Conservation (phyloP, 2,329 filamentous ascomycete species). For the Colletotrichum eremochloae region DNA sequence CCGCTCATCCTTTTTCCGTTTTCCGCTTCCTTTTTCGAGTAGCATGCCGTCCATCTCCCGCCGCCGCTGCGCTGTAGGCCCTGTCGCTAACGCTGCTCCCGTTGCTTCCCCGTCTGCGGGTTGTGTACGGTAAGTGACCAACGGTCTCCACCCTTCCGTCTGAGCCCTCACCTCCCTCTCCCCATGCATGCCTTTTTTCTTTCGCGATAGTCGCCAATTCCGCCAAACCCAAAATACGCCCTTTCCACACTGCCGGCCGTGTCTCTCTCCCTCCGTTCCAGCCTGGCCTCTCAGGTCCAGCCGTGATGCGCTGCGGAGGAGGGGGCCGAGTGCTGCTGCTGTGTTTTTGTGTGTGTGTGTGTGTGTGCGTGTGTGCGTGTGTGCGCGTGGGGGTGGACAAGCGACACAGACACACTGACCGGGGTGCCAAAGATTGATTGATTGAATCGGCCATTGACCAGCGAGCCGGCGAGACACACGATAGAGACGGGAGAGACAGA, state of each 20-base stretch:
- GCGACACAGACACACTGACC: constrained; percentile 10
- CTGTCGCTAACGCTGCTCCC: constrained; percentile 12
- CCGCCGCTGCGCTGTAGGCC: background rate
- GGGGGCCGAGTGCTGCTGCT: background rate
- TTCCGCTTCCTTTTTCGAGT: constrained; percentile 26
- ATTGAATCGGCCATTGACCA: background rate
- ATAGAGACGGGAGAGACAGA: background rate
- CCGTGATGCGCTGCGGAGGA: background rate
- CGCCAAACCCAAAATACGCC: background rate
- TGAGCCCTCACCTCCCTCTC: background rate
- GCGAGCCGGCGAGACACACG: constrained; percentile 5
- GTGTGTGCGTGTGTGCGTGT: background rate
- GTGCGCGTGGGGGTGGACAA: constrained; percentile 18
- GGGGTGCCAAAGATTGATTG: constrained; percentile 2
- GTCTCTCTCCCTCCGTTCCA: constrained; percentile 3
- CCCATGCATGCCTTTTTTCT: background rate
- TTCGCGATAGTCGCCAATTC: background rate
- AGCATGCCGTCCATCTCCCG: background rate
- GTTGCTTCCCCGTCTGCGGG: constrained; percentile 39
- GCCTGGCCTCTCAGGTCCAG: background rate
- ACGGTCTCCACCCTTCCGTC: background rate
- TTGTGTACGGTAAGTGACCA: background rate
- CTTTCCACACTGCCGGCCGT: background rate
- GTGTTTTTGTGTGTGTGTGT: no score
- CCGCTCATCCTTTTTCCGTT: constrained; percentile 40